phyloP scores from a whole-genome alignment of 768 basidiomycete species.

The Pulveroboletus sp. region DNA sequence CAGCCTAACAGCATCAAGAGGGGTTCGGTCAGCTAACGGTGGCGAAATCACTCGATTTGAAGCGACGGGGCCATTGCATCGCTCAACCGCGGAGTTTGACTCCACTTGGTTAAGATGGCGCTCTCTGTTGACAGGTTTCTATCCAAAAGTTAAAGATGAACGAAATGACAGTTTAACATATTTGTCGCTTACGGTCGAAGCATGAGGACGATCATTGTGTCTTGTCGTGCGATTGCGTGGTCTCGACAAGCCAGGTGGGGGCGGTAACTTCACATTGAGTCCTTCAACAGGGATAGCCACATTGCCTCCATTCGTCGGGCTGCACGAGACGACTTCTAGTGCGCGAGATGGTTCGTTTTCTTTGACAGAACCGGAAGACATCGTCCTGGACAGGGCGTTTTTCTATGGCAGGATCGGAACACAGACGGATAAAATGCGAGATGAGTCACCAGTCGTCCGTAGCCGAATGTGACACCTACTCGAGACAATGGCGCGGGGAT shows the following conservation, averaged over 20 bases:
- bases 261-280: conserved; percentile 1
- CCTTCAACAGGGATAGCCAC: not conserved
- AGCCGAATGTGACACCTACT: not conserved
- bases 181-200: conserved; percentile 2
- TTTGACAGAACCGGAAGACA: too few relatives aligned
- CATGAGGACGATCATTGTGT: not conserved
- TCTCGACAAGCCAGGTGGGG: conserved; percentile 9
- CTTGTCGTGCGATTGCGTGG: not conserved
- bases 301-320: not conserved
- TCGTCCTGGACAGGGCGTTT: too few relatives aligned
- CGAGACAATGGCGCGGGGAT: not conserved
- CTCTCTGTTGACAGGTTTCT: conserved; percentile 3
- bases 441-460: not conserved
- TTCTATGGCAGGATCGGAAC: not conserved
- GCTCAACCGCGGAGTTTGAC: not conserved
- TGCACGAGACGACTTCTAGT: not conserved
- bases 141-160: not conserved
- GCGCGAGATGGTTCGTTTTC: not conserved
- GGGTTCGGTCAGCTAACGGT: not conserved
- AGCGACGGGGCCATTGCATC: not conserved
- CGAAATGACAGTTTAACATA: not conserved
- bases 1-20: conserved; percentile 7
- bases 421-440: not conserved
- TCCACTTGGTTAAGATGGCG: not conserved
- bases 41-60: conserved; percentile 5